Percentiles rank a stretch among this genome's conserved stretches.
Evolutionary conservation across 768 basidiomycete genomes (phyloP).

Genomic region (Leccinum longicurvipes): DNA sequence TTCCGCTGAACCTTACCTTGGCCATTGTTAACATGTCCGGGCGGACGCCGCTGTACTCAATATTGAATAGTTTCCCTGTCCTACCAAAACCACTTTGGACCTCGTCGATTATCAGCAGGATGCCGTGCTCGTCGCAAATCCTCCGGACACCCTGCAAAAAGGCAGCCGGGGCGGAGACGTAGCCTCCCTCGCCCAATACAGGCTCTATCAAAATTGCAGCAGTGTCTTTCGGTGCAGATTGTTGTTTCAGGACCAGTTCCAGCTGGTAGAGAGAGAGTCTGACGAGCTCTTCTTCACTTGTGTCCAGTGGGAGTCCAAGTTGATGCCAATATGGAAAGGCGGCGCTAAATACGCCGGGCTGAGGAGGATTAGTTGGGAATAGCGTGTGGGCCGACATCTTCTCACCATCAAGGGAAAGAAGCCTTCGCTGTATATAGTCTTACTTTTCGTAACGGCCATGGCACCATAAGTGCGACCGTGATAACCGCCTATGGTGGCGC

Average conservation of each 20-base stretch:
- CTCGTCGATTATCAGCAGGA: slow-evolving; percentile 83
- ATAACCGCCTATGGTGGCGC: slow-evolving; percentile 55
- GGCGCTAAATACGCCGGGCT: slow-evolving; percentile 81
- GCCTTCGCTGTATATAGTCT: slow-evolving; percentile 85
- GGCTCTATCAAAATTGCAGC: slow-evolving; percentile 95
- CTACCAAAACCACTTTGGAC: slow-evolving; percentile 90
- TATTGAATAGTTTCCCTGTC: slow-evolving; percentile 79
- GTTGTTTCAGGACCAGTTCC: slow-evolving; percentile 74
- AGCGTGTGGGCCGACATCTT: not conserved
- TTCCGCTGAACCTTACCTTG: slow-evolving; percentile 50
- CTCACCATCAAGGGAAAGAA: slow-evolving; percentile 79
- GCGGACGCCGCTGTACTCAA: slow-evolving; percentile 77
- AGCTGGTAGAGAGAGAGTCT: slow-evolving; percentile 73
- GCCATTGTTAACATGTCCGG: slow-evolving; percentile 91
- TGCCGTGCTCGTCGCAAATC: slow-evolving; percentile 84
- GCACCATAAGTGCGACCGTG: slow-evolving; percentile 94
- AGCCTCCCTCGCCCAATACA: slow-evolving; percentile 93
- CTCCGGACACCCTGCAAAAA: slow-evolving; percentile 78
- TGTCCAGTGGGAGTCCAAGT: slow-evolving; percentile 52
- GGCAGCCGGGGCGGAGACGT: slow-evolving; percentile 79
- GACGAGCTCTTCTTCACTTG: slow-evolving; percentile 56
- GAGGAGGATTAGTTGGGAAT: slow-evolving; percentile 3
- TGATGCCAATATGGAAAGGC: slow-evolving; percentile 97
- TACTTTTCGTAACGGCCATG: slow-evolving; percentile 91
- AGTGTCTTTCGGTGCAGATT: slow-evolving; percentile 79